Evolutionary conservation across 176 grass and related monocot species (phyloP), one percentile per base, ranked within the genome.

Genomic region (Neostapfia colusana): DNA sequence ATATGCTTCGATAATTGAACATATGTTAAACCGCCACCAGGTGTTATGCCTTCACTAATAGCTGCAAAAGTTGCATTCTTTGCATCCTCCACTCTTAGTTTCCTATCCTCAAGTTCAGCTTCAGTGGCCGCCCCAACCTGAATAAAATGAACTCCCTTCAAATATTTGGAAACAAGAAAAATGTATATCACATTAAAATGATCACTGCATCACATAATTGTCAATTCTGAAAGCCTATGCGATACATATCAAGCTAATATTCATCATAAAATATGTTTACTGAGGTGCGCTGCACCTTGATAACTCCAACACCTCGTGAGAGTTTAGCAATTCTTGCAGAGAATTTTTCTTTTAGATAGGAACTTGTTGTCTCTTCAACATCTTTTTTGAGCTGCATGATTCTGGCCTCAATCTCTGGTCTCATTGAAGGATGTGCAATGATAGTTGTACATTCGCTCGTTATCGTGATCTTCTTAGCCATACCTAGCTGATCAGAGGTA

Each of bases 11-110:
- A 92, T 84, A 98, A 81, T 37, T 92, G 89, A 74, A 93, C 72
- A 63, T 91, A 92, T 76, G 80, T 83, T 38, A 82, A 81, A 75
- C 91, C 95, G 7, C 95, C 91, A 0, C 95, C 95, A 74, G 91
- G 95, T 49, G 89, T 88, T 76, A 98, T 93, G 65, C 91, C 95
- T 89, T 98, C 95, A 48, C 83, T 76, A 62, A 98, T 89, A 57
- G 95, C 95, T 78, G 95, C 89, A 92, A 86, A 98, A 79, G 89
- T 90, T 64, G 95, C 91, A 38, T 98, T 98, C 73, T 98, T 98
- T 55, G 95, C 95, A 92, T 98, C 95, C 75, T 98, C 95, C 12
- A 83, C 89, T 70, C 91, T 98, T 51, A 94, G 79, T 65, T 98
- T 98, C 78, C 84, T 98, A 80, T 98, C 91, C 69, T 98, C 89